A percentile compares a stretch with the other conserved stretches of the same genome.
Conservation (phyloP, 768 basidiomycete genomes). For the Lentinula sp. region DNA sequence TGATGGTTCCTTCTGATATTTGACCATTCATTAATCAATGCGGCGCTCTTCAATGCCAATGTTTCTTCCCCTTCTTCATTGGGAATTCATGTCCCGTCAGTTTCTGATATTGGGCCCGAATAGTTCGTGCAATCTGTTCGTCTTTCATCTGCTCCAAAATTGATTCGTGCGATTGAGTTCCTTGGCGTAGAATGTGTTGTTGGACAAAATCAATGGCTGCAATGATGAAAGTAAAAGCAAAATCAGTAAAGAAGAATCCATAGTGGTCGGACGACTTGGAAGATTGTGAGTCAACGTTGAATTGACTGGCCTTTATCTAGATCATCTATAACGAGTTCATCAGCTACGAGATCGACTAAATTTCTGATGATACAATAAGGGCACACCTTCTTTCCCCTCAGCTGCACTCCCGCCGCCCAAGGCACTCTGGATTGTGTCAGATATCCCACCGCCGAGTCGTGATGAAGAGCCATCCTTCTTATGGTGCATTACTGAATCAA, state of each 20-base stretch:
- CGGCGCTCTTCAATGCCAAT: not conserved
- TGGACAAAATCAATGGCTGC: conserved; percentile 36
- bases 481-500: not conserved
- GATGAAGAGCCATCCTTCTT: not conserved
- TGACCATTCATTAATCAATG: too few species aligned
- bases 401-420: conserved; percentile 18
- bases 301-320: conserved; percentile 26
- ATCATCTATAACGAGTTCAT: conserved; percentile 9
- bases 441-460: conserved; percentile 7
- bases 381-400: conserved; percentile 17
- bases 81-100: conserved; percentile 27
- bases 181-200: conserved; percentile 31
- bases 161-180: conserved; percentile 30
- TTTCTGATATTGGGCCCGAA: conserved; percentile 23
- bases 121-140: conserved; percentile 28
- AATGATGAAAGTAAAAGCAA: not conserved
- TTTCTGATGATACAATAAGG: too few species aligned
- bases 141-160: conserved; percentile 35
- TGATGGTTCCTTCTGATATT: too few species aligned
- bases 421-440: conserved; percentile 13
- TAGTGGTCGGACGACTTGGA: not conserved
- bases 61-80: conserved; percentile 6
- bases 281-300: too few species aligned
- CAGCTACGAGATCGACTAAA: too few species aligned
- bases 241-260: too few species aligned